A percentile compares a stretch with the other conserved stretches of the same genome.
Conservation (phyloP, 225 moss, liverwort and hornwort genomes). For the Physcomitrium patens region DNA sequence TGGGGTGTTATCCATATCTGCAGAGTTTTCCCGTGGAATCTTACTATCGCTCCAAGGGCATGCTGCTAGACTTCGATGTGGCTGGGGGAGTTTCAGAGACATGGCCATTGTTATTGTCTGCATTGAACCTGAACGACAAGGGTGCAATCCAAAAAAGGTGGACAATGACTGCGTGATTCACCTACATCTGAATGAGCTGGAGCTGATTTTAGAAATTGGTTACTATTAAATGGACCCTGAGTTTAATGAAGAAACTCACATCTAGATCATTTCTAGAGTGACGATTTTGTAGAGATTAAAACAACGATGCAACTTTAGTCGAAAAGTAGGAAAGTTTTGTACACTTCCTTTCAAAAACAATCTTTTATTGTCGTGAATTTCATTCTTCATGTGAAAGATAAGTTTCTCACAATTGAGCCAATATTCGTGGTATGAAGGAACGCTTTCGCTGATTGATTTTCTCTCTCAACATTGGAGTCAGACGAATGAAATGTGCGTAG, state of each 20-base stretch:
- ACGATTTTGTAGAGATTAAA: slow-evolving; percentile 81
- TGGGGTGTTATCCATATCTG: slow-evolving; percentile 18
- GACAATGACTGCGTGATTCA: slow-evolving; percentile 63
- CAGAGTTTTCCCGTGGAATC: slow-evolving; percentile 95
- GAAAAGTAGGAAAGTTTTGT: slow-evolving; percentile 32
- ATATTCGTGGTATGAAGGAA: slow-evolving; percentile 36
- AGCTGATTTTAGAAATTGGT: slow-evolving; percentile 45
- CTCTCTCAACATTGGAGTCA: too few relatives aligned
- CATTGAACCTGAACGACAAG: slow-evolving; percentile 76
- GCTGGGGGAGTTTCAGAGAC: slow-evolving; percentile 91
- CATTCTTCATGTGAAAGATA: slow-evolving; percentile 45
- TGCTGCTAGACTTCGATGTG: slow-evolving; percentile 87
- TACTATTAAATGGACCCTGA: slow-evolving; percentile 25
- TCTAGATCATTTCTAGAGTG: slow-evolving; percentile 73
- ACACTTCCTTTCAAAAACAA: slow-evolving; percentile 30
- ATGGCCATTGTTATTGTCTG: slow-evolving; percentile 79
- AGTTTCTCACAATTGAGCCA: slow-evolving; percentile 40
- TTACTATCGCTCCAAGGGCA: slow-evolving; percentile 64
- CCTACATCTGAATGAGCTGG: background rate
- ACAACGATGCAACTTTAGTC: slow-evolving; percentile 25
- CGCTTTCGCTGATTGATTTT: background rate
- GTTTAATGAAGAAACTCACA: slow-evolving; percentile 48
- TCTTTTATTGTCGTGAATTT: slow-evolving; percentile 31
- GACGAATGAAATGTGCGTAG: too few relatives aligned
- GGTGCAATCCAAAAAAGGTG: slow-evolving; percentile 33